Evolutionary conservation across 306 rosid species (phyloP), one percentile per base, ranked within the genome.

Genomic region (Cucurbita argyrosperma): DNA sequence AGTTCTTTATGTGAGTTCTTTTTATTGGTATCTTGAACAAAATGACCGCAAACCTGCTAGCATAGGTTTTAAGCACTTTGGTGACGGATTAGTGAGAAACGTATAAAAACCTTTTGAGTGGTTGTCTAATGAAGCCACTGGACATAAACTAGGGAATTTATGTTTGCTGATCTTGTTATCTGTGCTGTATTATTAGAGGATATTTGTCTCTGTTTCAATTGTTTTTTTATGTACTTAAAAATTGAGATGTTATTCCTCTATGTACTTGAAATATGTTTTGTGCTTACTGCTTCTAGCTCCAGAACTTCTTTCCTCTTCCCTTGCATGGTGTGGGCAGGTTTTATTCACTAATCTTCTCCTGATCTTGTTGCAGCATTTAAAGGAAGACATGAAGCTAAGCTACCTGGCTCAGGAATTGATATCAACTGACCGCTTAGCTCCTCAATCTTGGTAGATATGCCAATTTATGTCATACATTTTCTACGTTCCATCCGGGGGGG

Each of bases 321-420:
- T 50, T 74, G 59, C 66, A 47, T 37, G 16, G 18, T 7, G 16
- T 8, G 30, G 11, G 58, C 11, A 4, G 3, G n/a, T 46, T 16
- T 74, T 74, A 78, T 79, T 83, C 40, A 35, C 79, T 79, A 75
- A 38, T 50, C 79, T 72, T 77, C 62, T 66, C 37, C 61, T 58
- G 65, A 59, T 40, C 75, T 63, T 82, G 75, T 65, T 89, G 90
- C 90, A 95, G 99, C 99, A 89, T 88, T 80, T 95, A 79, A 89
- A 91, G 89, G 99, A 95, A 82, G 99, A 95, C 78, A 95, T 95
- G 99, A 95, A 88, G 84, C 82, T 89, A 56, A 91, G 99, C 83
- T 95, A 91, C 86, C 83, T 91, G 76, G 97, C 97, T 62, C 97
- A 89, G 86, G 97, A 91, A 83, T 83, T 95, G 65, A 71, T 89